Percentiles rank a stretch among this genome's conserved stretches.
phyloP scores from a whole-genome alignment of 2,329 filamentous ascomycete species.

The Raffaelea arxii region DNA sequence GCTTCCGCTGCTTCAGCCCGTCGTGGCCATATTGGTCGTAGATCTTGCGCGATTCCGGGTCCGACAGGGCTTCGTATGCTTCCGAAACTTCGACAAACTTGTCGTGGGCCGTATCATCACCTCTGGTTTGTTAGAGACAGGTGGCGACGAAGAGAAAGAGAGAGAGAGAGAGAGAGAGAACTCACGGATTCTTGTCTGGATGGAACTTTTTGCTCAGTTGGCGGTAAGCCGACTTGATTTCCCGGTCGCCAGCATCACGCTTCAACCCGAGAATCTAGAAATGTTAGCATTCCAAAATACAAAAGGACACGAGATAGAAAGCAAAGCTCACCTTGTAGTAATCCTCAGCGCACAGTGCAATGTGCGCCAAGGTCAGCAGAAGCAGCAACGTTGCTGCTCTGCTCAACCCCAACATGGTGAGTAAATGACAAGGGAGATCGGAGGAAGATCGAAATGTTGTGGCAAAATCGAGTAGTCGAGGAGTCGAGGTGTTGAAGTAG shows the following conservation, averaged over 20 bases:
- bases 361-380: slow-evolving; percentile 42
- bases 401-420: not conserved
- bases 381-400: slow-evolving; percentile 26
- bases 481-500: not conserved
- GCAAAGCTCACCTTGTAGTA: slow-evolving; percentile 58
- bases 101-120: slow-evolving; percentile 68
- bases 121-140: slow-evolving; percentile 43
- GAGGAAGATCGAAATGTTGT: not conserved
- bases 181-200: slow-evolving; percentile 95
- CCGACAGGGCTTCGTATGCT: slow-evolving; percentile 86
- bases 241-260: slow-evolving; percentile 69
- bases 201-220: slow-evolving; percentile 91
- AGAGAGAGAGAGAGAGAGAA: slow-evolving; percentile 11
- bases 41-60: slow-evolving; percentile 69
- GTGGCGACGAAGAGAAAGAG: not conserved
- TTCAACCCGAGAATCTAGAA: slow-evolving; percentile 66
- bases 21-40: slow-evolving; percentile 95
- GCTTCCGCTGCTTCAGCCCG: slow-evolving; percentile 72
- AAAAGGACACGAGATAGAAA: slow-evolving; percentile 14
- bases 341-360: slow-evolving; percentile 55
- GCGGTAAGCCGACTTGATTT: slow-evolving; percentile 91
- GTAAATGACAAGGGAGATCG: not conserved
- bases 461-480: not conserved
- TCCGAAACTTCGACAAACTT: slow-evolving; percentile 93
- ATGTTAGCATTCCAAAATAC: not conserved